phyloP scores from a whole-genome alignment of 2,329 filamentous ascomycete genomes.

The Fusarium aywerte region DNA sequence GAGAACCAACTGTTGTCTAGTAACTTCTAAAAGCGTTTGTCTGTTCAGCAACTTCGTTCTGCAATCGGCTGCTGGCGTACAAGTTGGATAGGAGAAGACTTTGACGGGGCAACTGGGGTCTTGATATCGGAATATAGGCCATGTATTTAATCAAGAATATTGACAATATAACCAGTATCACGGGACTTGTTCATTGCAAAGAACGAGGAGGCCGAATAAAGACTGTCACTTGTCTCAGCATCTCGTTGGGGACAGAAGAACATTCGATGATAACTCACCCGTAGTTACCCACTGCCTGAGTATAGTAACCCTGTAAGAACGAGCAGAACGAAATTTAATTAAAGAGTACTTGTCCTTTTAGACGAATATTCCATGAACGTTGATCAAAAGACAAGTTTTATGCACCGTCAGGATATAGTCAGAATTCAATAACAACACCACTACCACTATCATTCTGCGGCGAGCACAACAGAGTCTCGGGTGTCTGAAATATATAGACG shows the following conservation, averaged over 20 bases:
- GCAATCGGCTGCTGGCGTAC: background rate
- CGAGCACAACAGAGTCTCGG: background rate
- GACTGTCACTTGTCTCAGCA: background rate
- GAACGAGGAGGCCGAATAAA: no score
- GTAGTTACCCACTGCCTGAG: background rate
- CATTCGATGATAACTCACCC: background rate
- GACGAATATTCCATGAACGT: background rate
- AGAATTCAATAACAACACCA: background rate
- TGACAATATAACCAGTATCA: fast-evolving
- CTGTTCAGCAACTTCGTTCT: background rate
- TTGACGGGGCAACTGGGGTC: background rate
- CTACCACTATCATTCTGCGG: background rate
- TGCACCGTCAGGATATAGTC: background rate
- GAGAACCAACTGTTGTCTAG: no score
- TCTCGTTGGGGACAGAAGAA: background rate
- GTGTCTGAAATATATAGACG: fast-evolving
- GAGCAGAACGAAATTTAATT: no score
- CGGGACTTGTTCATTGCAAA: background rate
- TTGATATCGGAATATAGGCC: background rate
- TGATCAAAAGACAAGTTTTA: no score
- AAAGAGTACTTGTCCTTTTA: no score
- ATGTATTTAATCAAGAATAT: no score
- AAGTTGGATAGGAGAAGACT: background rate
- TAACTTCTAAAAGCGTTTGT: background rate
- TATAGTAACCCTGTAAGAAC: no score